These are phyloP conservation scores for Nothophoma quercina DNA, from an alignment of 2,329 filamentous ascomycete genomes.

Conservation along the genomic window DNA sequence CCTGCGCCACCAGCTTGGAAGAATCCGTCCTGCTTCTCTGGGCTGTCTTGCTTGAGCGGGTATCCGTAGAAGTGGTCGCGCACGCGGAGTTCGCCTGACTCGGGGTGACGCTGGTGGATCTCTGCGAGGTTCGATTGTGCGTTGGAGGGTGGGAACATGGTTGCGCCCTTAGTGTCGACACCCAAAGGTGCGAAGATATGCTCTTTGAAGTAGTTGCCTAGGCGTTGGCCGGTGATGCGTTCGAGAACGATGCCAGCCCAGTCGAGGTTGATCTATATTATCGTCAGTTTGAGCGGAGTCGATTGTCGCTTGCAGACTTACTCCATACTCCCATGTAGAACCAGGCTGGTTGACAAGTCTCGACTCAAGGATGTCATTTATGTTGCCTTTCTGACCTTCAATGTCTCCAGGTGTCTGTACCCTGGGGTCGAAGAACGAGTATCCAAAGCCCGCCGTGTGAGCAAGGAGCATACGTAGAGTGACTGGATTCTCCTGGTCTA, in stretches of 20 bases:
- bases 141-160: slow-evolving; percentile 63
- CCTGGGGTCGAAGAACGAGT: slow-evolving; percentile 58
- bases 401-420: slow-evolving; percentile 56
- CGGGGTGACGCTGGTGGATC: slow-evolving; percentile 62
- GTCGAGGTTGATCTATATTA: slow-evolving; percentile 57
- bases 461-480: slow-evolving; percentile 60
- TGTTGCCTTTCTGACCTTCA: slow-evolving; percentile 65
- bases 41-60: slow-evolving; percentile 55
- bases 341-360: slow-evolving; percentile 71
- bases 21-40: slow-evolving; percentile 54
- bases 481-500: slow-evolving; percentile 53
- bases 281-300: not conserved
- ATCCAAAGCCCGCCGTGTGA: slow-evolving; percentile 61
- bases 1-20: slow-evolving; percentile 70
- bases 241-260: slow-evolving; percentile 60
- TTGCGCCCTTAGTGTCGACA: slow-evolving; percentile 55
- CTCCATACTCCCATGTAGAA: slow-evolving; percentile 65
- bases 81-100: slow-evolving; percentile 45
- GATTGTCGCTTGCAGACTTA: slow-evolving; percentile 22
- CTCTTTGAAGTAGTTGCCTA: slow-evolving; percentile 57
- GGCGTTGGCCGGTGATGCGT: slow-evolving; percentile 51
- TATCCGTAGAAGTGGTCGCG: slow-evolving; percentile 61
- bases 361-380: slow-evolving; percentile 58
- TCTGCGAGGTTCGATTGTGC: slow-evolving; percentile 64
- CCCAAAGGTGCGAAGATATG: slow-evolving; percentile 57